phyloP scores from a whole-genome alignment of 2,329 filamentous ascomycete genomes.

The Westerdykella ornata region DNA sequence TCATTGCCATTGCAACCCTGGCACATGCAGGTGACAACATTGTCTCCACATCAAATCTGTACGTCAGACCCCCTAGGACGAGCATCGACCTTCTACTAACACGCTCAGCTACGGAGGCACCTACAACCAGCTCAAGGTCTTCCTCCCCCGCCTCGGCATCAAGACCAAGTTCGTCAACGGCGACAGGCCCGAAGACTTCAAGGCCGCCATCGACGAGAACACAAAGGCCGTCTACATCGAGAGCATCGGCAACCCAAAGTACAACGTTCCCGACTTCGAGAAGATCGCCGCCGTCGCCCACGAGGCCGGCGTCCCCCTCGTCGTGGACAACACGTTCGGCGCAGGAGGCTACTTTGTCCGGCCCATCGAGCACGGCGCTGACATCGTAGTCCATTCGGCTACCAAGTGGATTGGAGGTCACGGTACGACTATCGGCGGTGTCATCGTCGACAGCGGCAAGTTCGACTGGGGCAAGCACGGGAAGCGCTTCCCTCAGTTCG shows the following conservation, averaged over 20 bases:
- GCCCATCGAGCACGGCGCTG: constrained; percentile 83
- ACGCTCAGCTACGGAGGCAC: constrained; percentile 67
- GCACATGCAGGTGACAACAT: constrained; percentile 89
- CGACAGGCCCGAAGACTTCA: constrained; percentile 72
- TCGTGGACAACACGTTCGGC: constrained; percentile 88
- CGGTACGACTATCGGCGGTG: constrained; percentile 81
- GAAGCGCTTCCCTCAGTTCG: constrained; percentile 84
- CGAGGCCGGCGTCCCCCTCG: constrained; percentile 52
- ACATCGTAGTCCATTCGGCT: constrained; percentile 89
- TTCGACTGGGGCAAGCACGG: constrained; percentile 88
- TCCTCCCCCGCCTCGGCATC: constrained; percentile 80
- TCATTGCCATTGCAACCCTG: constrained; percentile 81
- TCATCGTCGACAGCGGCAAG: constrained; percentile 81
- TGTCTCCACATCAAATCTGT: constrained; percentile 75
- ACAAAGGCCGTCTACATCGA: constrained; percentile 91
- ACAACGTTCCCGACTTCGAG: constrained; percentile 88
- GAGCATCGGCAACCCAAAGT: constrained; percentile 87
- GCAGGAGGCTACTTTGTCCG: constrained; percentile 83
- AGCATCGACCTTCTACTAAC: background rate
- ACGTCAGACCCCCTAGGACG: background rate
- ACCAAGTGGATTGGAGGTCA: constrained; percentile 98
- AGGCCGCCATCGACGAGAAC: constrained; percentile 71
- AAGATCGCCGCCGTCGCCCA: constrained; percentile 76
- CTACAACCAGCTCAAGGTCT: constrained; percentile 95
- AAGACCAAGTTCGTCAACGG: constrained; percentile 79